Evolutionary conservation across 1,284 basidiomycete species (phyloP).

Genomic region (Hemileia vastatrix): DNA sequence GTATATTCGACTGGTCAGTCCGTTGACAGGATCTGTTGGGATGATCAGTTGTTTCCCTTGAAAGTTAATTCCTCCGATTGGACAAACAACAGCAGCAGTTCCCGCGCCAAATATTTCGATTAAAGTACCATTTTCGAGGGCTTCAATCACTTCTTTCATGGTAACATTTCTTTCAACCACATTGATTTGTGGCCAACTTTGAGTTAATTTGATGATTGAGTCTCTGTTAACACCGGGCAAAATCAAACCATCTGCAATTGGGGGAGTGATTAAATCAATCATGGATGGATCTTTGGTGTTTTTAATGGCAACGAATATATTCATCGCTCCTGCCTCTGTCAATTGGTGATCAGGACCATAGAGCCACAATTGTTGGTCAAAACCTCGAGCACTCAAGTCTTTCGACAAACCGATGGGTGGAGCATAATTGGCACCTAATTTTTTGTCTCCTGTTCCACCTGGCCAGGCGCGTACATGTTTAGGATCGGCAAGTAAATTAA

Average conservation of each 20-base stretch:
- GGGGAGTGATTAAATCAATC: slow-evolving; percentile 76
- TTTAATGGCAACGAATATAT: slow-evolving; percentile 78
- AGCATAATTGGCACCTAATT: too few species aligned
- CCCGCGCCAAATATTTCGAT: slow-evolving; percentile 88
- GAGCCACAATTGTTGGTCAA: slow-evolving; percentile 90
- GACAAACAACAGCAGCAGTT: slow-evolving; percentile 63
- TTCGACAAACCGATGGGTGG: slow-evolving; percentile 73
- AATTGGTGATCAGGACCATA: slow-evolving; percentile 74
- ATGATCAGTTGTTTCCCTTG: too few species aligned
- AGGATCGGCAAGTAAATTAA: slow-evolving; percentile 80
- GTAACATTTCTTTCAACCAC: slow-evolving; percentile 74
- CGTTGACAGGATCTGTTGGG: too few species aligned
- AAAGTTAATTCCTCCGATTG: too few species aligned
- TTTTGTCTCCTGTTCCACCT: slow-evolving; percentile 85
- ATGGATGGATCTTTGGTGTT: slow-evolving; percentile 59
- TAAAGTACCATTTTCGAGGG: slow-evolving; percentile 60
- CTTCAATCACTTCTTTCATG: slow-evolving; percentile 75
- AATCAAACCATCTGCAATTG: slow-evolving; percentile 87
- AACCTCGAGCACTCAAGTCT: slow-evolving; percentile 67
- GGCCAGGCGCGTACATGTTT: slow-evolving; percentile 79
- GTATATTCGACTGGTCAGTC: too few species aligned
- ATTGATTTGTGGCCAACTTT: slow-evolving; percentile 57
- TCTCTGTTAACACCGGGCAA: slow-evolving; percentile 93
- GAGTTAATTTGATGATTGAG: slow-evolving; percentile 61
- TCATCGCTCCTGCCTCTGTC: slow-evolving; percentile 80